Evolutionary conservation across 2,329 filamentous ascomycete genomes (phyloP).

Genomic region (Exophiala oligosperma): DNA sequence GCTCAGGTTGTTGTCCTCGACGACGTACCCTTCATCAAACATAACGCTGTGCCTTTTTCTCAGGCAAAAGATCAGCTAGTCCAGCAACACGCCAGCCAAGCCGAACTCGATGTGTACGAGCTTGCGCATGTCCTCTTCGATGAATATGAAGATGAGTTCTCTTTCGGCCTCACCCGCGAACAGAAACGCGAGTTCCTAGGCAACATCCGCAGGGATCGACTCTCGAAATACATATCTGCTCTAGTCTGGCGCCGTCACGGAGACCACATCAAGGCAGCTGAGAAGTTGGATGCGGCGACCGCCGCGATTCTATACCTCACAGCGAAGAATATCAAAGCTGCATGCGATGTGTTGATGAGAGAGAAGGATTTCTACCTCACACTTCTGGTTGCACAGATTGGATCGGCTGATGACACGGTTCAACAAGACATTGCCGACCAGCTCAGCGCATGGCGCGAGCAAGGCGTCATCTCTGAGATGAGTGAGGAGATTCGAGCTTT

Average conservation of each 20-base stretch:
- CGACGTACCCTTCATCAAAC: slow-evolving; percentile 57
- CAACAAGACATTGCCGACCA: slow-evolving; percentile 77
- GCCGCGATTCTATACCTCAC: slow-evolving; percentile 73
- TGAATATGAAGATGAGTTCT: slow-evolving; percentile 49
- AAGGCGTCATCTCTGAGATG: slow-evolving; percentile 85
- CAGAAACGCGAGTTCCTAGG: slow-evolving; percentile 41
- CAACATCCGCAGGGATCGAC: slow-evolving; percentile 50
- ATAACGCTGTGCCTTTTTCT: slow-evolving; percentile 33
- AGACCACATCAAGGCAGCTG: slow-evolving; percentile 52
- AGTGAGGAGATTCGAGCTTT: slow-evolving; percentile 78
- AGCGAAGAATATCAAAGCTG: slow-evolving; percentile 75
- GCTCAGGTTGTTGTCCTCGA: too few relatives aligned
- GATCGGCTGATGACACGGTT: slow-evolving; percentile 62
- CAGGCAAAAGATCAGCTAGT: slow-evolving; percentile 30
- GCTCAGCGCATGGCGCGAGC: slow-evolving; percentile 78
- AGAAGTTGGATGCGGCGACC: slow-evolving; percentile 73
- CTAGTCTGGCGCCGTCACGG: slow-evolving; percentile 63
- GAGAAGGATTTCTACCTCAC: slow-evolving; percentile 79
- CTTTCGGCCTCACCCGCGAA: slow-evolving; percentile 41
- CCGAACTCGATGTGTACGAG: slow-evolving; percentile 68
- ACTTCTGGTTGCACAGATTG: slow-evolving; percentile 79
- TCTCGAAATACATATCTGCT: slow-evolving; percentile 44
- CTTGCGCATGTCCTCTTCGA: slow-evolving; percentile 82
- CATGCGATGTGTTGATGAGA: slow-evolving; percentile 75
- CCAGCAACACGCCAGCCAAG: slow-evolving; percentile 14